Evolutionary conservation across 2,329 filamentous ascomycete species (phyloP).

Genomic region (Zymoseptoria ardabiliae): DNA sequence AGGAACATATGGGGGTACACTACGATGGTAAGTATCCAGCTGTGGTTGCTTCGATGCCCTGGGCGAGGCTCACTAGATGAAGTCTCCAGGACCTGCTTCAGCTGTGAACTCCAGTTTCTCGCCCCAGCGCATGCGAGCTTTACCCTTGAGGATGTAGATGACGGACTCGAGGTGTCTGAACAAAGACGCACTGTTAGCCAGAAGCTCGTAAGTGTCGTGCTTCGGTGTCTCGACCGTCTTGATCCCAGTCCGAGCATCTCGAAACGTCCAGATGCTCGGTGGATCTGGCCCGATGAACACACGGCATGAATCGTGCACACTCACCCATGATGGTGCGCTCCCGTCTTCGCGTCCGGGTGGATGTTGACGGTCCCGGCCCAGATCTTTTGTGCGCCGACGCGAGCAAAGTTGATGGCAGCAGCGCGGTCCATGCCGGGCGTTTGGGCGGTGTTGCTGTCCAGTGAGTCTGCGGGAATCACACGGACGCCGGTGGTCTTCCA

Average conservation of each 20-base stretch:
- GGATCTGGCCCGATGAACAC: background rate
- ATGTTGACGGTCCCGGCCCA: constrained; percentile 42
- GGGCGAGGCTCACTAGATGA: constrained; percentile 33
- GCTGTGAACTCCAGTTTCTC: constrained; percentile 39
- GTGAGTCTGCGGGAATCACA: constrained; percentile 35
- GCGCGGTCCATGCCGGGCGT: constrained; percentile 40
- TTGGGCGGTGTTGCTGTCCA: constrained; percentile 37
- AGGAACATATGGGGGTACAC: constrained; percentile 21
- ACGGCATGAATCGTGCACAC: background rate
- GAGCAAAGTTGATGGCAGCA: constrained; percentile 40
- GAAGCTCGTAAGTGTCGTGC: too few relatives aligned
- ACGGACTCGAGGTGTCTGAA: constrained; percentile 41
- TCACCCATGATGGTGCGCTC: constrained; percentile 15
- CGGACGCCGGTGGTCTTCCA: constrained; percentile 39
- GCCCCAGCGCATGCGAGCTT: constrained; percentile 41
- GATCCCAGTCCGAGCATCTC: background rate
- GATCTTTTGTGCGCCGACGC: constrained; percentile 38
- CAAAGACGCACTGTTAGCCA: constrained; percentile 16
- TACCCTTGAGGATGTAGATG: constrained; percentile 41
- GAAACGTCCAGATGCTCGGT: background rate
- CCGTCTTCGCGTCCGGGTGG: constrained; percentile 39
- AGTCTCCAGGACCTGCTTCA: constrained; percentile 41
- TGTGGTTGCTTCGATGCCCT: too few relatives aligned
- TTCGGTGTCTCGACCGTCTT: background rate
- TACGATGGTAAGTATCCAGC: background rate